Evolutionary conservation across 2,329 filamentous ascomycete species (phyloP), one percentile per base, ranked within the genome.

Genomic region (Elsinoe fawcettii): DNA sequence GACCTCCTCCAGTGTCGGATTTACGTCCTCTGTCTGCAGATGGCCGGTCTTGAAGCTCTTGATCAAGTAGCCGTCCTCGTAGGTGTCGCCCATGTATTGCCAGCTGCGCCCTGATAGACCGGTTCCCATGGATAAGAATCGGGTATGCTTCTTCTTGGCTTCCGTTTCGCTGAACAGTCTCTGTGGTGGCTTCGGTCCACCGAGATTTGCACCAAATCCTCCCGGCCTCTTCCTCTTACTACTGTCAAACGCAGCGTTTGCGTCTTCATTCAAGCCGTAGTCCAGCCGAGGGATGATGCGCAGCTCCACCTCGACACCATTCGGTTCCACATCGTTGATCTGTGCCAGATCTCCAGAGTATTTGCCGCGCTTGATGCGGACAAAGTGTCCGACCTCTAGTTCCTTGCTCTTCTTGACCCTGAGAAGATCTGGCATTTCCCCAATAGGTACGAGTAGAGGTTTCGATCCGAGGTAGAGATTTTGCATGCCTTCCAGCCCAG

Each of bases 351-450:
- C 93, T 18, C 88, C 88, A 39, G 83, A 82, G 72, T 99, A 95
- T 68, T 91, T 87, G 44, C 85, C 80, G 56, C 88, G 83, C 69
- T 84, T 86, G 62, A 97, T 84, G 62, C 93, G 89, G 54, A 97
- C 92, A 81, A 93, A 99, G 36, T 90, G 90, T 62, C 92, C 92
- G 8, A 87, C 87, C 64, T 93, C 84, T 32, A 99, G 77, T 23
- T 85, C 84, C 49, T 90, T 88, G 2, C 87, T 92, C 75, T 96
- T 96, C 60, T 84, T 85, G 25, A 95, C 89, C 54, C 90, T 84
- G 16, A 99, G 79, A n/a, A 99, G 80, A 72, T 97, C 93, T 1
- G 93, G 92, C 85, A 96, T 96, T 72, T 99, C 93, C 71, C 95
- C 95, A 66, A 97, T 90, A 51, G 93, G 89, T 41, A 99, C 90